Percentiles rank a stretch among this genome's conserved stretches.
Evolutionary conservation across 441 rosid species (phyloP).

Genomic region (Isatis lusitanica): DNA sequence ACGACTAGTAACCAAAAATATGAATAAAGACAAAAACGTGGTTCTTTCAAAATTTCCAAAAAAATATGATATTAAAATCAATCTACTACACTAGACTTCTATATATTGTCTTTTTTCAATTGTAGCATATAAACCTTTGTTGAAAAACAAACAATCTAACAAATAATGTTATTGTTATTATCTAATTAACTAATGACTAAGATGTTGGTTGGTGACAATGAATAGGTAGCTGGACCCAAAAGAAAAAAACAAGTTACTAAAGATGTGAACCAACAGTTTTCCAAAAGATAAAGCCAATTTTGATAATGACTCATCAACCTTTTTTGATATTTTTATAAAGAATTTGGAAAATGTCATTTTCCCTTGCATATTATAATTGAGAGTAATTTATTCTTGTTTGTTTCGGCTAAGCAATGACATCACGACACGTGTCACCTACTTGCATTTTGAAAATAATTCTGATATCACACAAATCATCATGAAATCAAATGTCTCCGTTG

Average conservation of each 20-base stretch:
- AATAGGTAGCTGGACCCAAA: conserved; percentile 20
- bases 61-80: background rate
- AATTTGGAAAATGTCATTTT: background rate
- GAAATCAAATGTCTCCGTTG: conserved; percentile 25
- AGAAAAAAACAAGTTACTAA: background rate
- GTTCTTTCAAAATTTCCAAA: background rate
- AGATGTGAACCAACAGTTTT: conserved; percentile 24
- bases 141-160: background rate
- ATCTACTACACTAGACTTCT: background rate
- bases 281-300: conserved; percentile 30
- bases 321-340: conserved; percentile 1
- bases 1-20: background rate
- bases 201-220: conserved; percentile 32
- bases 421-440: conserved; percentile 16
- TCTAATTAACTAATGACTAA: conserved; percentile 6
- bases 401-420: conserved; percentile 13
- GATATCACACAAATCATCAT: background rate
- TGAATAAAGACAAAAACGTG: background rate
- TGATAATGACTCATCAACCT: conserved; percentile 30
- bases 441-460: background rate
- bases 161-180: background rate
- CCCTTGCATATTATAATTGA: conserved; percentile 1
- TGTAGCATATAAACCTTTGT: background rate
- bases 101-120: background rate
- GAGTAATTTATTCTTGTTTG: background rate